Conservation (phyloP, 495 filamentous ascomycete genomes). For the Hypoxylon trugodes region DNA sequence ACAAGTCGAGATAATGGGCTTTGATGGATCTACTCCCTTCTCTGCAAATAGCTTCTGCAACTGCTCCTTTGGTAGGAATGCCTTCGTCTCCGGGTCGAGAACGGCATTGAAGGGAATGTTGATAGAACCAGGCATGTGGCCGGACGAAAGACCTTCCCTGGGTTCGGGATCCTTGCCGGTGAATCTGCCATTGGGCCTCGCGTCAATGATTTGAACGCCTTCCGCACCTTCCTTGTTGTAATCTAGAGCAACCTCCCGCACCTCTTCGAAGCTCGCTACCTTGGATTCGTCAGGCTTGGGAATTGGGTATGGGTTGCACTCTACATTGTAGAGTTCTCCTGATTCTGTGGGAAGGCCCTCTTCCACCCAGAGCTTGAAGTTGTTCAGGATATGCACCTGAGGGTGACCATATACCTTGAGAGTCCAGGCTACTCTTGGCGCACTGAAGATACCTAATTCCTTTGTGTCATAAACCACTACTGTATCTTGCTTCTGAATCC, state of each 20-base stretch:
- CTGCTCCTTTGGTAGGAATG: slow-evolving; percentile 75
- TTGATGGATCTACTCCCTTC: slow-evolving; percentile 80
- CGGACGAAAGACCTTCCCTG: slow-evolving; percentile 83
- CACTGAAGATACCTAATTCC: slow-evolving; percentile 91
- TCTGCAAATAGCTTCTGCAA: slow-evolving; percentile 77
- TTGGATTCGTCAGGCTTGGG: slow-evolving; percentile 58
- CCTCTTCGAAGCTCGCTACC: slow-evolving; percentile 73
- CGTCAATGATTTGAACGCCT: slow-evolving; percentile 89
- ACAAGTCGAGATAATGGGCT: slow-evolving; percentile 87
- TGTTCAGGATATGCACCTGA: slow-evolving; percentile 91
- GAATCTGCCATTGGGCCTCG: slow-evolving; percentile 80
- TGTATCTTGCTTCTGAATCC: slow-evolving; percentile 84
- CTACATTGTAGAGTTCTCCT: slow-evolving; percentile 71
- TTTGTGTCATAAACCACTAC: slow-evolving; percentile 92
- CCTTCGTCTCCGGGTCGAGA: slow-evolving; percentile 82
- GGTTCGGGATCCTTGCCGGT: slow-evolving; percentile 87
- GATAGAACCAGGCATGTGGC: slow-evolving; percentile 90
- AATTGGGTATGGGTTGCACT: slow-evolving; percentile 64
- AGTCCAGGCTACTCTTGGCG: slow-evolving; percentile 93
- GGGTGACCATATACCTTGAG: slow-evolving; percentile 88
- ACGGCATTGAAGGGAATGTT: slow-evolving; percentile 82
- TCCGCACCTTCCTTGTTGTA: slow-evolving; percentile 80
- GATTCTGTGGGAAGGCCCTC: slow-evolving; percentile 81
- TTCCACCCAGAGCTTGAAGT: slow-evolving; percentile 89
- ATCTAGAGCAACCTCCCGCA: slow-evolving; percentile 78